Evolutionary conservation across 1,284 basidiomycete species (phyloP).

Genomic region (Ustilago shanxiensis): DNA sequence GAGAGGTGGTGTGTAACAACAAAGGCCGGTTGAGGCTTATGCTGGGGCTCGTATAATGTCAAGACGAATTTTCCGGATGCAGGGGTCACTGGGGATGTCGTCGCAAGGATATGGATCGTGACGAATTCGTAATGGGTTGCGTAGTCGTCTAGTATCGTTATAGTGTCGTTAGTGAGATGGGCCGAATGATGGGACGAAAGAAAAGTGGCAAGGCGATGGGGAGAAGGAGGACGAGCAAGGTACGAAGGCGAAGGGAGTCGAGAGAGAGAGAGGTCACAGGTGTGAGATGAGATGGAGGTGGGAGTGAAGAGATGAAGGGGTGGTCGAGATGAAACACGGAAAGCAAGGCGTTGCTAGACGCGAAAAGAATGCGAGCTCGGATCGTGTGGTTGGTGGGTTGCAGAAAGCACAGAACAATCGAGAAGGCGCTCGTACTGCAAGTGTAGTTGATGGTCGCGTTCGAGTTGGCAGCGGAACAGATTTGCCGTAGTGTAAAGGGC

Average conservation of each 20-base stretch:
- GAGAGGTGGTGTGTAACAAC: no score
- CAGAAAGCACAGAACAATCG: background rate
- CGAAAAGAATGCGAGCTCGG: background rate
- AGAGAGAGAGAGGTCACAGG: background rate
- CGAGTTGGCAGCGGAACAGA: background rate
- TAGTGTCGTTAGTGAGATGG: conserved; percentile 1
- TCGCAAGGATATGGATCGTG: background rate
- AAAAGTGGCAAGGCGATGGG: background rate
- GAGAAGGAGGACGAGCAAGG: no score
- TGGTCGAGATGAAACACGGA: background rate
- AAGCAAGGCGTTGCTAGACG: background rate
- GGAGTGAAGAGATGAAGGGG: background rate
- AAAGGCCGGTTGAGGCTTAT: no score
- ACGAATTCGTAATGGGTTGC: background rate
- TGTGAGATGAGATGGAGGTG: background rate
- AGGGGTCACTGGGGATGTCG: background rate
- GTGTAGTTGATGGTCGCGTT: conserved; percentile 1
- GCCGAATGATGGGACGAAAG: background rate
- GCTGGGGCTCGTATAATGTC: background rate
- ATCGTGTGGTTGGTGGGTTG: conserved; percentile 9
- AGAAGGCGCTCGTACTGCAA: background rate
- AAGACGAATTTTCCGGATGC: background rate
- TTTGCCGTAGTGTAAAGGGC: background rate
- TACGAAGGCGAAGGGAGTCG: no score
- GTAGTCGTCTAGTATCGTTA: conserved; percentile 4